These are phyloP conservation scores for Themeda triandra DNA, from an alignment of 176 grass and related monocot genomes.

Conservation along the genomic window DNA sequence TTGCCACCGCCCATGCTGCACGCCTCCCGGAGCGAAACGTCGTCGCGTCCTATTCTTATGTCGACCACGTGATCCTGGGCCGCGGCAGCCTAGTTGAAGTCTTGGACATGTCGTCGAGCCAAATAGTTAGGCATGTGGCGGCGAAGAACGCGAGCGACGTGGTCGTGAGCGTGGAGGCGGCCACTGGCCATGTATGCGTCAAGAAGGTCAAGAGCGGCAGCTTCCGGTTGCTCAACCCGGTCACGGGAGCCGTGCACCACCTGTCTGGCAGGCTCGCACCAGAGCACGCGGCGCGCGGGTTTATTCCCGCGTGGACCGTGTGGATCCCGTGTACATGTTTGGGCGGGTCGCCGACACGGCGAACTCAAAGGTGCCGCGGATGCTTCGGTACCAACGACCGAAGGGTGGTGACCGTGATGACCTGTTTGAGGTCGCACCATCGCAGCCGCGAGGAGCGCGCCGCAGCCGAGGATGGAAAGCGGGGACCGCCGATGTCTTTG, in stretches of 20 bases:
- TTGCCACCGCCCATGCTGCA: not conserved
- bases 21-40: not conserved
- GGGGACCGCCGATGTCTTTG: not conserved
- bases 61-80: not conserved
- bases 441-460: too few relatives aligned
- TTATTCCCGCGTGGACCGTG: not conserved
- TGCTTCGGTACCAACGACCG: not conserved
- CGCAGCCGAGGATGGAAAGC: not conserved
- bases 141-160: too few relatives aligned
- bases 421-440: constrained; percentile 12
- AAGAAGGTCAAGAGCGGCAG: not conserved
- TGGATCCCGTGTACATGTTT: not conserved
- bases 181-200: not conserved
- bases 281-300: not conserved
- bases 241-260: not conserved
- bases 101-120: not conserved
- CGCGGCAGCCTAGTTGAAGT: not conserved
- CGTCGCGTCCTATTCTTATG: not conserved
- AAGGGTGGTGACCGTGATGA: not conserved
- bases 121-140: not conserved
- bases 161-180: not conserved
- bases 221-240: not conserved
- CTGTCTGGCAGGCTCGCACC: not conserved
- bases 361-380: constrained; percentile 18
- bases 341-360: not conserved